Base-by-base conservation (phyloP, 305 asterid species). In the Fraxinus baroniana region DNA sequence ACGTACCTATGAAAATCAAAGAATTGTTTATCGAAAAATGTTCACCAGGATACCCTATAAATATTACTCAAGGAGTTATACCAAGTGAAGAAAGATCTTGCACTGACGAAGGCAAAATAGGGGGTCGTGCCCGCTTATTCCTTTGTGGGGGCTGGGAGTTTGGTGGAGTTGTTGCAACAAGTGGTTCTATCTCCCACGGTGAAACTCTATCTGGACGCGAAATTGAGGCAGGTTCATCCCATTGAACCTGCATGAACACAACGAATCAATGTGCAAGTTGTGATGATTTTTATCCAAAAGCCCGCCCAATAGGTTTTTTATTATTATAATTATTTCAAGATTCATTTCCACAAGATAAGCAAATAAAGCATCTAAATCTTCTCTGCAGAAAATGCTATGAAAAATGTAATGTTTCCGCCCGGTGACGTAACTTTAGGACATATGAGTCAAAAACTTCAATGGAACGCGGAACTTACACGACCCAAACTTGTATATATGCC, bases 221-320 rank as follows among this genome's bases (percentile, higher is more conserved):
- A 41, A 91, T 90, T 60, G 95, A 83, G 26, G 99, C 92, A 37
- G 95, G 96, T 81, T 93, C 97, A 86, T 94, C 98, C 98, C 97
- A 94, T 78, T 91, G 98, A 81, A 93, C 97, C 97, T 94, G 95
- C 80, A 88, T 41, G 64, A 22, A 12, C 71, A 76, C 18, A 80
- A 83, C 24, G 73, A 76, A 77, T 78, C 75, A 52, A 39, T 41
- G 13, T 13, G 49, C 32, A 24, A 78, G 62, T 73, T 76, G 68
- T 74, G 57, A 18, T 71, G 22, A 83, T 52, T 26, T 32, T 73
- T 72, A 83, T 75, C 79, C 82, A 79, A 81, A 79, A 73, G 26
- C 44, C 37, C n/a, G 28, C 74, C 33, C 37, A 28, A 79, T 36
- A 83, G 70, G 12, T 78, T 8, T 35, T 26, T 60, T 13, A 4